Evolutionary conservation across 2,329 filamentous ascomycete species (phyloP).

Genomic region (Phaeosphaeriaceae sp.): DNA sequence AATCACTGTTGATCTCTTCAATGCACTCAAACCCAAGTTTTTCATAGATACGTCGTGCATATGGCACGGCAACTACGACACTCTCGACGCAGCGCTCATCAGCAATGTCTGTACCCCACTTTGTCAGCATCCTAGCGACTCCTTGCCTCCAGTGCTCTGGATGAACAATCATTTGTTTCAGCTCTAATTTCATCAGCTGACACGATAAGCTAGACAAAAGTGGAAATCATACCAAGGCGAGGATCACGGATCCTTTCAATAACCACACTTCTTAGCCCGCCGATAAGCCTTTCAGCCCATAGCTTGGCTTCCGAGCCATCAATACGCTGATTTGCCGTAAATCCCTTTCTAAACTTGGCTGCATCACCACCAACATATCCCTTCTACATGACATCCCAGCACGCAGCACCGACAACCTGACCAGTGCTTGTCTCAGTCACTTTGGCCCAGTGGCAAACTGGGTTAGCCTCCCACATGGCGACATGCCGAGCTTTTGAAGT

Average conservation of each 20-base stretch:
- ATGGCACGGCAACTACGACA: constrained; percentile 3
- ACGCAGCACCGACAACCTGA: background rate
- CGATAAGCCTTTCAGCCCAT: background rate
- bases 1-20: constrained; percentile 6
- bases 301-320: background rate
- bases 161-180: constrained; percentile 5
- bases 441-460: background rate
- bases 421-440: background rate
- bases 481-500: background rate
- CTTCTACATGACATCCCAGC: background rate
- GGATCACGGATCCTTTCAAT: background rate
- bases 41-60: constrained; percentile 5
- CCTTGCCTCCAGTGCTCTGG: background rate
- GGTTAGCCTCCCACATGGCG: background rate
- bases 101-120: constrained; percentile 4
- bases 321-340: background rate
- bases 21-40: constrained; percentile 4
- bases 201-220: background rate
- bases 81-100: background rate
- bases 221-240: background rate
- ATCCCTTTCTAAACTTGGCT: background rate
- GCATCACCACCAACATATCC: background rate
- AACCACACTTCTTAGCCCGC: background rate
- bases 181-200: background rate
- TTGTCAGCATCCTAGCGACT: constrained; percentile 4